Conservation (phyloP, 495 filamentous ascomycete species). For the Penicillium riverlandense region DNA sequence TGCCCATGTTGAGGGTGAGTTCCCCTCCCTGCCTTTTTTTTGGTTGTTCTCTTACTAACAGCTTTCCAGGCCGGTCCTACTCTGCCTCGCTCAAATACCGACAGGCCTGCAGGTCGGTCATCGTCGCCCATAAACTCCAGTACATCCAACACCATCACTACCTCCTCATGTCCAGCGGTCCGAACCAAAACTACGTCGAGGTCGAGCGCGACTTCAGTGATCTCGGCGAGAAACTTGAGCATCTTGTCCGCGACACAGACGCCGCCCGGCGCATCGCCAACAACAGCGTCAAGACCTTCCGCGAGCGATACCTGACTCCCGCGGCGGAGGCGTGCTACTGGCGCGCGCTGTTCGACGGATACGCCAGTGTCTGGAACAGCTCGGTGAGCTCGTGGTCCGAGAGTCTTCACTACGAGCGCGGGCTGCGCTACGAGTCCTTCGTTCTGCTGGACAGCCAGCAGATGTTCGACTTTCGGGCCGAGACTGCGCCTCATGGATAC, state of each 20-base stretch:
- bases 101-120: conserved; percentile 53
- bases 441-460: conserved; percentile 23
- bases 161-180: conserved; percentile 35
- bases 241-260: conserved; percentile 33
- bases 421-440: conserved; percentile 36
- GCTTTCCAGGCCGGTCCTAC: conserved; percentile 35
- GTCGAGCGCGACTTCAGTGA: conserved; percentile 52
- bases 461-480: conserved; percentile 26
- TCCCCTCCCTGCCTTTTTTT: background rate
- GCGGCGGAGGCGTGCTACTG: conserved; percentile 56
- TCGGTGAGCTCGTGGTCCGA: conserved; percentile 17
- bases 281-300: conserved; percentile 47
- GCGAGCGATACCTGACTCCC: conserved; percentile 51
- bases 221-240: conserved; percentile 44
- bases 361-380: conserved; percentile 36
- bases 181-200: conserved; percentile 55
- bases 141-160: conserved; percentile 40
- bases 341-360: conserved; percentile 43
- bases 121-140: conserved; percentile 44
- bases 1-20: conserved; percentile 50
- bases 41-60: background rate
- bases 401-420: conserved; percentile 13
- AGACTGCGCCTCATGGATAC: background rate
- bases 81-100: conserved; percentile 53
- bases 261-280: conserved; percentile 47